These are phyloP conservation scores for Stevia rebaudiana DNA, from an alignment of 140 eudicot genomes.

Conservation along the genomic window DNA sequence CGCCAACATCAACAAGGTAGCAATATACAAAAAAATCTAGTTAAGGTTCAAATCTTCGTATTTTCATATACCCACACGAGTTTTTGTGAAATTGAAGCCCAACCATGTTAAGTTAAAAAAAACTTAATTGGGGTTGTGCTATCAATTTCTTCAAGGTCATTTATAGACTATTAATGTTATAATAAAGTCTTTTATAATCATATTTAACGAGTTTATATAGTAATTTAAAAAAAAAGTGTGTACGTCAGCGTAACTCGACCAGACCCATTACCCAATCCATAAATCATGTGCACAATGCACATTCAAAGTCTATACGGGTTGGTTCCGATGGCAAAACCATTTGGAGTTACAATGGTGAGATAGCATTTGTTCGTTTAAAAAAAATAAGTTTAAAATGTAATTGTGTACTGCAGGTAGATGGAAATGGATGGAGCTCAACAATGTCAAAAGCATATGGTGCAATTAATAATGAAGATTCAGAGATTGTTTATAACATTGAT, in stretches of 20 bases:
- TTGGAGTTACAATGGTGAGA: too few species aligned
- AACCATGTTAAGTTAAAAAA: not conserved
- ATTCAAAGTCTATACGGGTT: too few species aligned
- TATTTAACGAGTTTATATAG: not conserved
- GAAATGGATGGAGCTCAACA: conserved; percentile 22
- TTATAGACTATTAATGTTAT: too few species aligned
- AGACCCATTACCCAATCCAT: not conserved
- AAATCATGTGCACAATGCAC: not conserved
- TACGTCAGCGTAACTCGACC: not conserved
- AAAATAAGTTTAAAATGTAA: not conserved
- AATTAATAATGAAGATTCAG: conserved; percentile 23
- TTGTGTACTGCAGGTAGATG: conserved; percentile 33
- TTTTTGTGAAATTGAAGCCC: not conserved
- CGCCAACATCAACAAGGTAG: conserved; percentile 21
- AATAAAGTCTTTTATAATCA: not conserved
- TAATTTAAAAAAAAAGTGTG: not conserved
- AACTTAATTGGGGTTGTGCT: too few species aligned
- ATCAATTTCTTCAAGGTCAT: too few species aligned
- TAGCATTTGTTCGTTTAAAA: too few species aligned
- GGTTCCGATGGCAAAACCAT: too few species aligned
- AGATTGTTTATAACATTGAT: conserved; percentile 47
- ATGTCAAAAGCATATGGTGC: conserved; percentile 16
- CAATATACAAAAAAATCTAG: not conserved
- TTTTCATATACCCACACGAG: not conserved
- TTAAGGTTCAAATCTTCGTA: not conserved